phyloP scores from a whole-genome alignment of 139 green algal genomes.

The Volvox africanus region DNA sequence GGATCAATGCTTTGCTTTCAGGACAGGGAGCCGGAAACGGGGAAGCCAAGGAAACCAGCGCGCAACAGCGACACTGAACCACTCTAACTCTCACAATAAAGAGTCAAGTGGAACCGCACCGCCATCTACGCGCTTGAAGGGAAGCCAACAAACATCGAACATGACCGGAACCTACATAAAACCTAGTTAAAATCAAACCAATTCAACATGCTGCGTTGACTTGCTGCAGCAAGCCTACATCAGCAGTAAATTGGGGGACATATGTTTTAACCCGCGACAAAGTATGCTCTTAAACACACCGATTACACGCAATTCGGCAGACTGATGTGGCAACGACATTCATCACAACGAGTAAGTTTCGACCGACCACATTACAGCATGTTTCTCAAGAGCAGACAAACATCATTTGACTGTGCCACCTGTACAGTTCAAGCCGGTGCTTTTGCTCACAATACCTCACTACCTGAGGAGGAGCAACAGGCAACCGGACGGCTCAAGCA shows the following conservation, averaged over 20 bases:
- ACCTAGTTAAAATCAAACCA: too few species aligned
- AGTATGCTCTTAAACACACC: neutral
- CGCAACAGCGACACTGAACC: neutral
- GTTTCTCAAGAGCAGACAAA: conserved; percentile 29
- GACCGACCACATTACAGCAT: neutral
- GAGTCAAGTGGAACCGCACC: neutral
- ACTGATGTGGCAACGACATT: neutral
- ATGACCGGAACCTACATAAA: conserved; percentile 26
- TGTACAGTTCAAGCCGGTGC: neutral
- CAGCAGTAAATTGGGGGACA: neutral
- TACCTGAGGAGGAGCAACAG: neutral
- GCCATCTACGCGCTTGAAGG: neutral
- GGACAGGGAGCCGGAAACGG: conserved; percentile 8
- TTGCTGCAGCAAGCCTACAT: neutral
- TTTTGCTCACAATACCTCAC: neutral
- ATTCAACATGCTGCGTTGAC: neutral
- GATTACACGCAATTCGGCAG: neutral
- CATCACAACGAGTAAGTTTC: neutral
- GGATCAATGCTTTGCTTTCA: conserved; percentile 27
- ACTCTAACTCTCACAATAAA: neutral
- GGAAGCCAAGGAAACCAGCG: conserved; percentile 15
- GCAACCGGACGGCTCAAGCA: conserved; percentile 12
- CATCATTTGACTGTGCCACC: neutral
- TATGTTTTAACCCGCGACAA: neutral
- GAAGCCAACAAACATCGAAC: conserved; percentile 26